Percentiles rank a stretch among this genome's conserved stretches.
These are phyloP conservation scores for Caryopteris hybrid DNA, from an alignment of 305 asterid genomes.

Conservation along the genomic window DNA sequence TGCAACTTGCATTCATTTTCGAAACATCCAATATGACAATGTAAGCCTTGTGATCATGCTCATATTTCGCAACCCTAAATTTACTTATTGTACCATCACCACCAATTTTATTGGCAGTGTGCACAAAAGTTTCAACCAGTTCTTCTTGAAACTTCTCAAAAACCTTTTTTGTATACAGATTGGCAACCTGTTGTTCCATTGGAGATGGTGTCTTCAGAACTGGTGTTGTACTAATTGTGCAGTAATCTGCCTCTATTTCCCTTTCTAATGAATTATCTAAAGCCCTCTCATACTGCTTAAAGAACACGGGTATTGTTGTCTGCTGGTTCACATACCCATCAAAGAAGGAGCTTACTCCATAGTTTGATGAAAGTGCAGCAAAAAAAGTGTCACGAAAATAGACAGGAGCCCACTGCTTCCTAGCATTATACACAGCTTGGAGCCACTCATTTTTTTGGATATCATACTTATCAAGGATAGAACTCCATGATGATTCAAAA, in stretches of 20 bases:
- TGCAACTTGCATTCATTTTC: slow-evolving; percentile 72
- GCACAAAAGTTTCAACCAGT: slow-evolving; percentile 81
- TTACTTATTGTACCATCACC: slow-evolving; percentile 50
- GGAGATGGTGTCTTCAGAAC: slow-evolving; percentile 79
- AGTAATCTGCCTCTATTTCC: slow-evolving; percentile 71
- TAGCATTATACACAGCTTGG: slow-evolving; percentile 79
- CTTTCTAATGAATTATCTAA: slow-evolving; percentile 57
- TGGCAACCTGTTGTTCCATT: slow-evolving; percentile 83
- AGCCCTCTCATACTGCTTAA: slow-evolving; percentile 80
- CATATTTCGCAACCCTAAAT: slow-evolving; percentile 84
- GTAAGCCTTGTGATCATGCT: slow-evolving; percentile 71
- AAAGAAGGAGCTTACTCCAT: slow-evolving; percentile 64
- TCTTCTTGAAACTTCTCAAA: slow-evolving; percentile 84
- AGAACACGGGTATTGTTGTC: slow-evolving; percentile 68
- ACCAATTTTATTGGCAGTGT: slow-evolving; percentile 72
- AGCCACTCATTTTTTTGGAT: slow-evolving; percentile 71
- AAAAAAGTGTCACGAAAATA: slow-evolving; percentile 77
- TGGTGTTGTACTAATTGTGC: slow-evolving; percentile 52
- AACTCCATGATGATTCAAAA: slow-evolving; percentile 73
- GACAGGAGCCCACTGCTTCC: slow-evolving; percentile 87
- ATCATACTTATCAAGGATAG: slow-evolving; percentile 57
- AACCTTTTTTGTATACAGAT: slow-evolving; percentile 59
- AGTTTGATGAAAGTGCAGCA: slow-evolving; percentile 63
- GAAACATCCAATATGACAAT: slow-evolving; percentile 47
- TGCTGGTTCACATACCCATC: slow-evolving; percentile 85